A percentile compares a stretch with the other conserved stretches of the same genome.
These are phyloP conservation scores for Colletotrichum tropicale DNA, from an alignment of 2,329 filamentous ascomycete species.

Conservation along the genomic window DNA sequence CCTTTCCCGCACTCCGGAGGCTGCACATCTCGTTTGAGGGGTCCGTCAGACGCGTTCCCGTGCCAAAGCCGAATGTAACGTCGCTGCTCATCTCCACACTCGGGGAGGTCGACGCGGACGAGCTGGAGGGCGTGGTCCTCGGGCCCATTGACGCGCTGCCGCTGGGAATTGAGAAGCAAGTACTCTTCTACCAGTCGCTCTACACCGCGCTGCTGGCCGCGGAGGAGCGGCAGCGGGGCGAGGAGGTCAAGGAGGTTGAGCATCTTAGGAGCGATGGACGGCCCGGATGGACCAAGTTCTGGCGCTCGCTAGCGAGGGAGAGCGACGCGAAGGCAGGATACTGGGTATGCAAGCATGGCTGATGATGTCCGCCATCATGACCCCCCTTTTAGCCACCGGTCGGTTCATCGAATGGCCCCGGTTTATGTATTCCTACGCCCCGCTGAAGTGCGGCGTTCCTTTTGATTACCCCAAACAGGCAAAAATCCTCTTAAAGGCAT, in stretches of 20 bases:
- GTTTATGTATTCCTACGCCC: not conserved
- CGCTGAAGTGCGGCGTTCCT: not conserved
- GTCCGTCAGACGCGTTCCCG: slow-evolving; percentile 16
- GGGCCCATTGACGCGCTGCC: slow-evolving; percentile 16
- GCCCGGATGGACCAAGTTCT: slow-evolving; percentile 20
- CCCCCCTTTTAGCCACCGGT: not conserved
- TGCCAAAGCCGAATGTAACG: slow-evolving; percentile 13
- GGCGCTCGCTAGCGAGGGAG: slow-evolving; percentile 1
- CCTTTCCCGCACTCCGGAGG: slow-evolving; percentile 17
- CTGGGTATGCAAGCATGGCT: slow-evolving; percentile 20
- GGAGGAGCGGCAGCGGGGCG: not conserved
- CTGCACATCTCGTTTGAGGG: slow-evolving; percentile 20
- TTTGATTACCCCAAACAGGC: not conserved
- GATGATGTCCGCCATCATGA: not conserved
- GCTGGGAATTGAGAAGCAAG: not conserved
- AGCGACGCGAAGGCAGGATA: slow-evolving; percentile 2
- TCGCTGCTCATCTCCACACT: slow-evolving; percentile 17
- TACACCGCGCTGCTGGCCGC: slow-evolving; percentile 10
- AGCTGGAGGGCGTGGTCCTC: not conserved
- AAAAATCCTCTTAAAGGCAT: slow-evolving; percentile 3
- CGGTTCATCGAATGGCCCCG: not conserved
- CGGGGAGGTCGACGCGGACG: slow-evolving; percentile 10
- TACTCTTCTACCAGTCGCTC: slow-evolving; percentile 18
- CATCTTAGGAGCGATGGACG: slow-evolving; percentile 11
- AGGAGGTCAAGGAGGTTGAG: slow-evolving; percentile 11